Evolutionary conservation across 176 grass and related monocot species (phyloP).

Genomic region (Zea mays): Zm-B73-REFERENCE-NAM-5.0 NC_050100.1:222782501-222783000

Average conservation of each 20-base stretch:
- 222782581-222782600: constrained; percentile 80
- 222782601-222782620: constrained; percentile 90
- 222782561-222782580: constrained; percentile 87
- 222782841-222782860: neutral
- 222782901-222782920: neutral
- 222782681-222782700: neutral
- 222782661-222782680: neutral
- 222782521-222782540: constrained; percentile 71
- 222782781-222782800: neutral
- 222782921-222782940: constrained; percentile 5
- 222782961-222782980: constrained; percentile 7
- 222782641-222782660: neutral
- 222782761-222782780: neutral
- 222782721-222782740: neutral
- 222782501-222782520: constrained; percentile 93
- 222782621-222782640: constrained; percentile 16
- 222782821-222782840: constrained; percentile 10
- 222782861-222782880: neutral
- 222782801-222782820: neutral
- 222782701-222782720: constrained; percentile 57
- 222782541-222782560: constrained; percentile 95
- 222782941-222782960: constrained; percentile 16
- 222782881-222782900: constrained; percentile 5
- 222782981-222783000: constrained; percentile 17
- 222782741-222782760: neutral